Evolutionary conservation across 805 yeast genomes (phyloP), one percentile per base, ranked within the genome.

Genomic region (Metschnikowia reukaufii): DNA sequence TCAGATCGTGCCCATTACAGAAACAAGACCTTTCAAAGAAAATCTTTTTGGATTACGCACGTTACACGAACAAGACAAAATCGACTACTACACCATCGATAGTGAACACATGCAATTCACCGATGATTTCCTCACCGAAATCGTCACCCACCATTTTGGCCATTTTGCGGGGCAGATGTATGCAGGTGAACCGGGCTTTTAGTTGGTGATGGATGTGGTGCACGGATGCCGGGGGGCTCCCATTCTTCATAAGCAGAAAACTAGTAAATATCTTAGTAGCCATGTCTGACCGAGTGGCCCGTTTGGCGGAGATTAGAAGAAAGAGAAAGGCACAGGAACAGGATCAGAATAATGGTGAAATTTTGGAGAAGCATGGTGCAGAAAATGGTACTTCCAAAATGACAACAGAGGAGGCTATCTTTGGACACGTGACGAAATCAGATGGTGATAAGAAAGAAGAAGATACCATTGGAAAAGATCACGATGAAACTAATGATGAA

Each of bases 51-150:
- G 96, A 0, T 63, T 86, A 50, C 71, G 69, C 51, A 52, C 60
- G 1, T 67, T 88, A 25, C 67, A 76, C 47, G 65, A 68, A 10
- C 57, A 67, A 1, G 68, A 60, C 1, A 73, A 69, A 44, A 62
- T 87, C 27, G 78, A 70, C 2, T 84, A 79, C 48, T 57, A 74
- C 36, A 58, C 64, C 7, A 69, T 86, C 16, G 78, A 81, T 44
- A 88, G 77, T 17, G 68, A 61, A 3, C 96, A 87, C 61, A 84
- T 88, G 89, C 65, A 67, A 21, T 75, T 87, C n/a, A 65, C 78
- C 5, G 82, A 82, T 5, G 70, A 67, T 1, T 76, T 79, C 48
- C 63, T 86, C 42, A 56, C 58, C 13, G 60, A 66, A 2, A 62
- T 83, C 4, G 77, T 78, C 3, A 48, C 51, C 13, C 61, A 62